Evolutionary conservation across 441 rosid genomes (phyloP).

Genomic region (Pelargonium myrrhifolium): DNA sequence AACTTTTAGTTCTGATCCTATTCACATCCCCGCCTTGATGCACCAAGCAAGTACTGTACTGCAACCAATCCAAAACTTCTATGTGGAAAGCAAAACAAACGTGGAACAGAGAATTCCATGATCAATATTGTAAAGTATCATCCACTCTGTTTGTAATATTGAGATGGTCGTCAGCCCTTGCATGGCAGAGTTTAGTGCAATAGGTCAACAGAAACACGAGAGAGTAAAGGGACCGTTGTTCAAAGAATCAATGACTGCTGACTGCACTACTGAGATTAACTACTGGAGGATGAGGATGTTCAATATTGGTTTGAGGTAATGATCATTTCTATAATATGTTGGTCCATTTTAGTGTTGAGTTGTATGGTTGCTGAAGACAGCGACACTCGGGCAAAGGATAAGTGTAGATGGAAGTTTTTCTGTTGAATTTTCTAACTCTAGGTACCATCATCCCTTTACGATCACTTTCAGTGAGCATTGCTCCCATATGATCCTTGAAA

Average conservation of each 20-base stretch:
- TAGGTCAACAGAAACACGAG: neutral
- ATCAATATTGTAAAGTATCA: constrained; percentile 26
- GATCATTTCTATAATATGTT: constrained; percentile 2
- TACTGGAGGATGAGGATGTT: neutral
- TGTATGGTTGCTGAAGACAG: constrained; percentile 51
- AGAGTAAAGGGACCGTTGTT: constrained; percentile 12
- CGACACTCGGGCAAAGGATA: constrained; percentile 87
- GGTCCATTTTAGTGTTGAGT: constrained; percentile 33
- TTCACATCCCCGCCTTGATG: neutral
- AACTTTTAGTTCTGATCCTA: neutral
- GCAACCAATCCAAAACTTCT: constrained; percentile 11
- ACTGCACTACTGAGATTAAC: constrained; percentile 17
- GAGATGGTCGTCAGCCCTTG: constrained; percentile 14
- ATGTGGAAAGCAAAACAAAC: constrained; percentile 6
- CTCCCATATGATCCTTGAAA: constrained; percentile 56
- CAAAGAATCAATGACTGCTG: constrained; percentile 10
- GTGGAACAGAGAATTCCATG: constrained; percentile 7
- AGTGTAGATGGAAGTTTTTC: constrained; percentile 76
- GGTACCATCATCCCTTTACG: constrained; percentile 76
- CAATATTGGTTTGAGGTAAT: neutral
- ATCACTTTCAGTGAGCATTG: constrained; percentile 70
- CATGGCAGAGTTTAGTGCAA: constrained; percentile 7
- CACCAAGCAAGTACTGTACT: neutral
- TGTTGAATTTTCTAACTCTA: constrained; percentile 61
- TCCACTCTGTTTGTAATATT: constrained; percentile 1